These are phyloP conservation scores for Psophocarpus tetragonolobus DNA, from an alignment of 306 rosid genomes.

Conservation along the genomic window DNA sequence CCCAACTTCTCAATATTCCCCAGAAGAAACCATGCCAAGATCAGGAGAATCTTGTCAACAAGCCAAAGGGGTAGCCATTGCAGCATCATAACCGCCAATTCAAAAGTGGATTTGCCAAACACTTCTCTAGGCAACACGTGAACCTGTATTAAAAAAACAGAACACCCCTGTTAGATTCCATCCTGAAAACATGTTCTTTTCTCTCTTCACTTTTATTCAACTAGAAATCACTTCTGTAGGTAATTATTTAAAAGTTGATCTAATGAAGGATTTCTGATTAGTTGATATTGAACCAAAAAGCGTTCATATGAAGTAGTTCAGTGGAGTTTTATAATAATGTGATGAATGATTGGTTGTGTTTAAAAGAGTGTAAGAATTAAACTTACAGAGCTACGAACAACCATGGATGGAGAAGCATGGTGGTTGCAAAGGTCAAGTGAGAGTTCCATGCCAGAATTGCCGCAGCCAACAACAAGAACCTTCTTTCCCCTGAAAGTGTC, in stretches of 20 bases:
- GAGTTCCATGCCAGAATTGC: constrained; percentile 94
- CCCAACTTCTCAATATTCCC: constrained; percentile 76
- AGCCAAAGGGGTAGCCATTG: constrained; percentile 84
- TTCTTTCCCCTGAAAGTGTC: constrained; percentile 69
- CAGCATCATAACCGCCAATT: constrained; percentile 64
- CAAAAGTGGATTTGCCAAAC: constrained; percentile 76
- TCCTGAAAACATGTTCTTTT: neutral
- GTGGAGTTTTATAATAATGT: neutral
- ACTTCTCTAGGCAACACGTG: constrained; percentile 85
- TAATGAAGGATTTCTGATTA: neutral
- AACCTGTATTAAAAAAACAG: constrained; percentile 60
- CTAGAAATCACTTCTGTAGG: neutral
- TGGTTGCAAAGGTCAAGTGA: constrained; percentile 87
- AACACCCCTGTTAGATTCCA: constrained; percentile 46
- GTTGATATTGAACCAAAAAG: neutral
- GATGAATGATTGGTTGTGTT: neutral
- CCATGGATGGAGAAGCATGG: constrained; percentile 76
- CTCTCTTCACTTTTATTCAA: neutral
- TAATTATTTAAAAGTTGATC: neutral
- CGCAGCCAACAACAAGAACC: constrained; percentile 89
- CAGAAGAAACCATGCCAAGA: constrained; percentile 66
- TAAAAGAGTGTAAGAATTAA: neutral
- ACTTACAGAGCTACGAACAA: constrained; percentile 80
- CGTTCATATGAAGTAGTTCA: too few relatives aligned
- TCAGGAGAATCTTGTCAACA: constrained; percentile 66